These are phyloP conservation scores for Aspergillus fijiensis DNA, from an alignment of 2,329 filamentous ascomycete species.

Conservation along the genomic window DNA sequence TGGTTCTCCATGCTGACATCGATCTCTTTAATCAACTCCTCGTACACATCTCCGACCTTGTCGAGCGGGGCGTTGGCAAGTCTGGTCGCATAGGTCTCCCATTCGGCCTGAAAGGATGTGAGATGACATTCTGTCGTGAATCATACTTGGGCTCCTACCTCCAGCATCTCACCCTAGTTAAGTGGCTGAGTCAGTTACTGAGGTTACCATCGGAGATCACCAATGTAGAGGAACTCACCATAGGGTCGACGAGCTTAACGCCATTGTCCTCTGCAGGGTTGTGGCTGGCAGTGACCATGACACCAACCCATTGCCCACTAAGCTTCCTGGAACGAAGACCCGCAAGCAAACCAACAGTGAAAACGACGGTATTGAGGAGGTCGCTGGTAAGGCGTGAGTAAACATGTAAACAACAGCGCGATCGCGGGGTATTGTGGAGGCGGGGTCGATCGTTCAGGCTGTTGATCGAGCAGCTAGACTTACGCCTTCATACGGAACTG, in stretches of 20 bases:
- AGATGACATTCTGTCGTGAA: constrained; percentile 15
- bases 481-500: constrained; percentile 71
- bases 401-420: constrained; percentile 34
- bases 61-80: constrained; percentile 82
- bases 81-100: constrained; percentile 84
- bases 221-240: constrained; percentile 51
- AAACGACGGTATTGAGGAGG: constrained; percentile 87
- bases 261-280: constrained; percentile 89
- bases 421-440: constrained; percentile 34
- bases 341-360: constrained; percentile 86
- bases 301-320: constrained; percentile 85
- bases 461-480: constrained; percentile 29
- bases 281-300: constrained; percentile 95
- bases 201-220: no score
- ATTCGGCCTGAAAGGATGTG: constrained; percentile 60
- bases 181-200: constrained; percentile 15
- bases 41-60: constrained; percentile 74
- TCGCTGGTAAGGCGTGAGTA: constrained; percentile 51
- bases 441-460: constrained; percentile 27
- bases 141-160: constrained; percentile 54
- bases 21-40: constrained; percentile 70
- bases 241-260: constrained; percentile 92
- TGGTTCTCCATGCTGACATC: constrained; percentile 70
- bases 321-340: constrained; percentile 86
- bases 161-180: constrained; percentile 82